phyloP scores from a whole-genome alignment of 768 basidiomycete species.

The Mycena polygramma region DNA sequence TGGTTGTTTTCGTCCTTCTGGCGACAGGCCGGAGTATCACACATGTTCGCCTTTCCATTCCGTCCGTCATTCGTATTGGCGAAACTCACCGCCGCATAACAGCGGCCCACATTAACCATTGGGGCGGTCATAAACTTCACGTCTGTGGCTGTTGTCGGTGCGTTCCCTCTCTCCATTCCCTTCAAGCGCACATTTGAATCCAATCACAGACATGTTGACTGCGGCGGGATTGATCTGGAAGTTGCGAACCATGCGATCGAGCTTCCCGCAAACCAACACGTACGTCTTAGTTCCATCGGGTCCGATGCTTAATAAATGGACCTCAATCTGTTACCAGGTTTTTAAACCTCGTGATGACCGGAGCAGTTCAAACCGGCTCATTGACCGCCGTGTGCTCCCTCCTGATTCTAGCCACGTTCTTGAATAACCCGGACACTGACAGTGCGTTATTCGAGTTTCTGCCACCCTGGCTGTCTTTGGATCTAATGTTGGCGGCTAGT shows the following conservation, averaged over 20 bases:
- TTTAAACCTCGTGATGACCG: slow-evolving; percentile 1
- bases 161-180: background rate
- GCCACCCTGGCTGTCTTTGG: too few relatives aligned
- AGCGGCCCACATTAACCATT: too few relatives aligned
- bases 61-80: background rate
- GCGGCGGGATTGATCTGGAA: slow-evolving; percentile 18
- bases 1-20: slow-evolving; percentile 11
- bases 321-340: too few relatives aligned
- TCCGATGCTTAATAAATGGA: too few relatives aligned
- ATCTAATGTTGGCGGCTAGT: background rate
- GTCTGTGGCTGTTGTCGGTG: background rate
- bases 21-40: background rate
- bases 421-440: slow-evolving; percentile 15
- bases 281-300: background rate
- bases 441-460: background rate
- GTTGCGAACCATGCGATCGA: slow-evolving; percentile 8
- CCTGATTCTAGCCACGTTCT: background rate
- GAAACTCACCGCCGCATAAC: background rate
- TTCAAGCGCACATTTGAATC: background rate
- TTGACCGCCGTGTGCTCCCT: background rate
- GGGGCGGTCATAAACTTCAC: background rate
- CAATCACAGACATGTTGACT: background rate
- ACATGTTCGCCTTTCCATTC: background rate
- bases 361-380: slow-evolving; percentile 8
- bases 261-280: slow-evolving; percentile 5